Percentiles rank a stretch among this genome's conserved stretches.
Conservation (phyloP, 2,329 filamentous ascomycete species). For the Colletotrichum sublineola region DNA sequence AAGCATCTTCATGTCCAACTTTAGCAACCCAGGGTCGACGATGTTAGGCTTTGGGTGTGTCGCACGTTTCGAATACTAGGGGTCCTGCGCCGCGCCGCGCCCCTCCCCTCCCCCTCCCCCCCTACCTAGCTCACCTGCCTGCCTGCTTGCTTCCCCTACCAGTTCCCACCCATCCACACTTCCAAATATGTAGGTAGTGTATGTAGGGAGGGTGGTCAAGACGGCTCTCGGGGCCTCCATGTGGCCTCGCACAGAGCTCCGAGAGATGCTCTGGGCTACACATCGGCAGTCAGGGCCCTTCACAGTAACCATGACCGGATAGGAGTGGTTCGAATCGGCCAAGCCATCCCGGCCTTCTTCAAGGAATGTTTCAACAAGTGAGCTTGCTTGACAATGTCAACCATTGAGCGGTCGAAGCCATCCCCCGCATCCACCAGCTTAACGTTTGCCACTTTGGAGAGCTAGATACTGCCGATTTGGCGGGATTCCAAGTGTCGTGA, state of each 20-base stretch:
- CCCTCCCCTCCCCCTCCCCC: background rate
- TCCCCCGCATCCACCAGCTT: conserved; percentile 22
- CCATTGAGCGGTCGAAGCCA: conserved; percentile 21
- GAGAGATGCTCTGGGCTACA: conserved; percentile 27
- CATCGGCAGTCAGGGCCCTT: background rate
- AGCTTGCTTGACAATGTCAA: conserved; percentile 24
- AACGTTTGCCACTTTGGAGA: conserved; percentile 1
- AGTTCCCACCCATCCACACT: background rate
- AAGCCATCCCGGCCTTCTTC: conserved; percentile 29
- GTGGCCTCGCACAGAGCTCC: conserved; percentile 2
- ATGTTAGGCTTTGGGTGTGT: conserved; percentile 25
- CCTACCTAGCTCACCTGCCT: conserved; percentile 11
- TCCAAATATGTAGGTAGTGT: no score
- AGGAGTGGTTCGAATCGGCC: conserved; percentile 16
- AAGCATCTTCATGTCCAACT: conserved; percentile 40
- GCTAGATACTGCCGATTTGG: background rate
- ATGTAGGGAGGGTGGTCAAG: background rate
- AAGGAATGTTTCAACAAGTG: conserved; percentile 29
- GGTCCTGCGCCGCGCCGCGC: conserved; percentile 15
- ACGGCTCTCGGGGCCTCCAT: background rate
- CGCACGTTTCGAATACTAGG: conserved; percentile 40
- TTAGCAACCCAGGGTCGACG: conserved; percentile 27
- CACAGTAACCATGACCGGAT: conserved; percentile 3
- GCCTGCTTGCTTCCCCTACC: conserved; percentile 8
- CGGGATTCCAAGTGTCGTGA: background rate